phyloP scores from a whole-genome alignment of 2,329 filamentous ascomycete genomes.

The Arthrobotrys conoides region DNA sequence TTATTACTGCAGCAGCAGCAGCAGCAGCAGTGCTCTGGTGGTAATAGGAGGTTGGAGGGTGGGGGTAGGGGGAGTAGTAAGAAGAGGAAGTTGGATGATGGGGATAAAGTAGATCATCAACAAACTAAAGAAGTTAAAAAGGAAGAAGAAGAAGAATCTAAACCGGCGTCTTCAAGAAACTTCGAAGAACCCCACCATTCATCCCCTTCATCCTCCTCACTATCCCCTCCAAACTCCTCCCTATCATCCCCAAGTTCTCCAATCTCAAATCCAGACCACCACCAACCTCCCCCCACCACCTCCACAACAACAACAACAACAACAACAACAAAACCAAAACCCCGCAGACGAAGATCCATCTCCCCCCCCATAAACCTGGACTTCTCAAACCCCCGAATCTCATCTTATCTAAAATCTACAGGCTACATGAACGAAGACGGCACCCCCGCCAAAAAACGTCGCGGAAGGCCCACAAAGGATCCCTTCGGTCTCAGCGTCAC shows the following conservation, averaged over 20 bases:
- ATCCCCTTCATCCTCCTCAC: background rate
- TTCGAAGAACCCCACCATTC: background rate
- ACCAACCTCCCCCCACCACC: background rate
- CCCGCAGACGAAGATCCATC: constrained; percentile 5
- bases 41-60: background rate
- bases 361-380: constrained; percentile 51
- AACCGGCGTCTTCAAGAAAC: background rate
- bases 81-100: background rate
- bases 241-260: background rate
- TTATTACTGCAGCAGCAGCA: too few species aligned
- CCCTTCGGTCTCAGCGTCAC: constrained; percentile 57
- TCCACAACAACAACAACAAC: background rate
- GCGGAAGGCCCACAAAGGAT: constrained; percentile 54
- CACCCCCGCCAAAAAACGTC: constrained; percentile 45
- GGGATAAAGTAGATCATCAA: background rate
- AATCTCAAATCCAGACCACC: background rate
- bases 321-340: background rate
- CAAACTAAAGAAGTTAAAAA: background rate
- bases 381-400: constrained; percentile 50
- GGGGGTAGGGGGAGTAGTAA: constrained; percentile 10
- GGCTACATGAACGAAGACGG: constrained; percentile 60
- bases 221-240: background rate
- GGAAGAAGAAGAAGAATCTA: background rate
- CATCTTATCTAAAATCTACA: constrained; percentile 41
- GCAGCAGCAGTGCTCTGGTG: background rate